Base-by-base conservation (phyloP, 352 stramenopile genomes). In the Phytophthora sp. region DNA sequence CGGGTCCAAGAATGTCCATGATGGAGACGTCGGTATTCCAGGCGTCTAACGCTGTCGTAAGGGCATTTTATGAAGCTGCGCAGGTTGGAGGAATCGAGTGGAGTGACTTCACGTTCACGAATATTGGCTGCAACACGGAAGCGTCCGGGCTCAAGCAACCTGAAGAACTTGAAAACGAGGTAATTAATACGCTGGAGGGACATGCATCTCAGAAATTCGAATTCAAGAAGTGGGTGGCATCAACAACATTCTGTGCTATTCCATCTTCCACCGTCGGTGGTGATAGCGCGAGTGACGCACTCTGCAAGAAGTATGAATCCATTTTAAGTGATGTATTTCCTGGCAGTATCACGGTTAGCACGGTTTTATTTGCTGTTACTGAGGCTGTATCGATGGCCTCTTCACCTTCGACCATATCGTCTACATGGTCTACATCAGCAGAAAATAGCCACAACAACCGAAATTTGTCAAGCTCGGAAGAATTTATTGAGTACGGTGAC, bases 71-170 rank as follows among this genome's bases (percentile, higher is more conserved):
- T 28, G 63, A 83, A 13, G 69, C 69, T 18, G 57, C 76, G 1
- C 60, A 27, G 13, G 58, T 82, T 13, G 78, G 82, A 3, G 79
- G 82, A 0, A 51, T 93, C 21, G 74, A 88, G 64, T 91, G 84
- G 84, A 91, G 71, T n/a, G 84, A 91, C 60, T 91, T 93, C 53
- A 65, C 76, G n/a, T 89, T 91, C 52, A 71, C 79, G 0, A 71
- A 83, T 23, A 26, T 93, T 17, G 20, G 49, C 26, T 84, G 75
- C 43, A 65, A 49, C 30, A 44, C 50, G 5, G 53, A 69, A 23
- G 13, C 20, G 27, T 12, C 49, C 17, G 8, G 66, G 79, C 10
- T 23, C 24, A 32, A 81, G 66, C 27, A 48, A 43, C 1, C 62
- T 0, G 61, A 44, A 0, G 76, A 84, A 0, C 51, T 93, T 20